A percentile compares a stretch with the other conserved stretches of the same genome.
Evolutionary conservation across 345 rosid genomes (phyloP).

Genomic region (Clarkia xantiana): DNA sequence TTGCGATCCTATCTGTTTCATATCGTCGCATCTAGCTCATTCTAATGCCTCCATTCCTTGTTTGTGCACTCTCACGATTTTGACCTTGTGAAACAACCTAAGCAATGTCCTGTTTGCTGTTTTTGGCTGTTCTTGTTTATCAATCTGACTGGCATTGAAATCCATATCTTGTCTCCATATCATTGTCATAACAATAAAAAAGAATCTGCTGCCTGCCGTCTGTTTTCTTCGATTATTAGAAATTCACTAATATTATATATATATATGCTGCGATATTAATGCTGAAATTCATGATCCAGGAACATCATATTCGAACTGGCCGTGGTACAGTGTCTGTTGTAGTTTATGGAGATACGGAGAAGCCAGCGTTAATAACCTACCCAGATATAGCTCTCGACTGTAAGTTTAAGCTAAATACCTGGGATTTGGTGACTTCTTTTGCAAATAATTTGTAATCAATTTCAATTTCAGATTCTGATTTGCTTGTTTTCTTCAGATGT

Average conservation of each 20-base stretch:
- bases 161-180: not conserved
- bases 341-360: constrained; percentile 32
- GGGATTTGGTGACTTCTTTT: not conserved
- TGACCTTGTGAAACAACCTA: constrained; percentile 19
- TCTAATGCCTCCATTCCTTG: constrained; percentile 10
- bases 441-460: no score
- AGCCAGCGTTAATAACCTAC: constrained; percentile 33
- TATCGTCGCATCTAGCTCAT: no score
- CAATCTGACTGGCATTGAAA: not conserved
- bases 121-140: constrained; percentile 14
- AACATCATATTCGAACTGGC: constrained; percentile 19
- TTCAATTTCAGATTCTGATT: no score
- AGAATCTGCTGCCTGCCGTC: not conserved
- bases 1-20: not conserved
- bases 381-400: constrained; percentile 34
- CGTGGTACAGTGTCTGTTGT: constrained; percentile 25
- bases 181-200: no score
- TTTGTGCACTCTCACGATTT: constrained; percentile 8
- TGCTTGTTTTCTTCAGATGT: constrained; percentile 31
- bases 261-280: not conserved
- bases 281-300: constrained; percentile 11
- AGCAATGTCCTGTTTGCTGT: constrained; percentile 17
- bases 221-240: no score
- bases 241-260: no score
- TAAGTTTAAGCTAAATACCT: constrained; percentile 14